A percentile compares a stretch with the other conserved stretches of the same genome.
Conservation (phyloP, 208 protist species). For the Wallacemonas collosoma region DNA sequence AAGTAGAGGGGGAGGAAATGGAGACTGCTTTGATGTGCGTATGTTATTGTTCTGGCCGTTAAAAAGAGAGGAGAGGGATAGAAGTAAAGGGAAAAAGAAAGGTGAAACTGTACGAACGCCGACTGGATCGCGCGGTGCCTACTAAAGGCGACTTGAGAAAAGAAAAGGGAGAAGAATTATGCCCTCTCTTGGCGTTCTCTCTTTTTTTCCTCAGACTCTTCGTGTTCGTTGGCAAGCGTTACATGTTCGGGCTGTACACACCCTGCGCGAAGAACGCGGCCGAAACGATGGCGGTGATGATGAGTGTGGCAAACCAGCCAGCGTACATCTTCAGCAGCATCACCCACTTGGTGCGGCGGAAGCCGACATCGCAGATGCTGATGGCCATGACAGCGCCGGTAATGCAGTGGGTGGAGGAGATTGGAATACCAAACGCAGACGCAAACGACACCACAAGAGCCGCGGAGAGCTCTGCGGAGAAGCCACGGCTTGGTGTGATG, state of each 20-base stretch:
- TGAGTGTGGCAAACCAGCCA: slow-evolving; percentile 69
- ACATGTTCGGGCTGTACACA: slow-evolving; percentile 46
- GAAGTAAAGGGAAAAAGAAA: slow-evolving; percentile 20
- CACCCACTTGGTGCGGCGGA: slow-evolving; percentile 57
- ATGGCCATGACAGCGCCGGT: slow-evolving; percentile 87
- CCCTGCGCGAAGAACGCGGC: slow-evolving; percentile 78
- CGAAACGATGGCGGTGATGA: slow-evolving; percentile 59
- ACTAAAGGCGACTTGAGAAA: not conserved
- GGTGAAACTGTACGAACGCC: too few species aligned
- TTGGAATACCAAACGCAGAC: slow-evolving; percentile 76
- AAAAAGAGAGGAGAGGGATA: not conserved
- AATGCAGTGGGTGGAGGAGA: slow-evolving; percentile 93
- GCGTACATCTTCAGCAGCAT: slow-evolving; percentile 81
- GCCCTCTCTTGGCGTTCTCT: too few species aligned
- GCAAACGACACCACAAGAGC: slow-evolving; percentile 81
- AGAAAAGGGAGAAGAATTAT: not conserved
- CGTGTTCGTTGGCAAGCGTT: not conserved
- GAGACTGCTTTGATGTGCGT: too few species aligned
- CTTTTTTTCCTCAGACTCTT: too few species aligned
- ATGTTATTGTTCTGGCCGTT: too few species aligned
- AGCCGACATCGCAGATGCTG: slow-evolving; percentile 74
- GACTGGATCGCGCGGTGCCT: too few species aligned
- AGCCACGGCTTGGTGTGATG: slow-evolving; percentile 76
- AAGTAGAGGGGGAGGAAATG: not conserved
- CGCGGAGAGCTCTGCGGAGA: slow-evolving; percentile 73